Base-by-base conservation (phyloP, 345 rosid species). In the Syzygium aromaticum region DNA sequence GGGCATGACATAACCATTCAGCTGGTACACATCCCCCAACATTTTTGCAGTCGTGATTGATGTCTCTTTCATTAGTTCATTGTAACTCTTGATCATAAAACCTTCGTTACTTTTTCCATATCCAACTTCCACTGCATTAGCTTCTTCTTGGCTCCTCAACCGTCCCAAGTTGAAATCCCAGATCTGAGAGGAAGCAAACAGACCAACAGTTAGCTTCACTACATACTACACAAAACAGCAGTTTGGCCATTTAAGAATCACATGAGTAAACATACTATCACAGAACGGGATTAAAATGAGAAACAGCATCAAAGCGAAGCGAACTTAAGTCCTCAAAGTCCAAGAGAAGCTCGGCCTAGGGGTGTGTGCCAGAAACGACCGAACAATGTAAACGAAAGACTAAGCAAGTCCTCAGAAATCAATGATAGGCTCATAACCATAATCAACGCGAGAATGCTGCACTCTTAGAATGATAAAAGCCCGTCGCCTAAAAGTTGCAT, bases 141-240 rank as follows among this genome's bases (percentile, higher is more conserved):
- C 88, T 61, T 94, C 96, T 86, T 94, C 95, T 5, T 88, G 88
- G 86, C 86, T 90, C 88, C 95, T 93, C 86, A 87, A 86, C 63
- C 89, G 92, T 83, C 98, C 99, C 77, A 93, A 92, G 89, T 94
- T 88, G 90, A 96, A 95, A 92, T 97, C 99, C 99, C 98, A 97
- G 92, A 97, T 94, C 99, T 97, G 80, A 67, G 80, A 67, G 80
- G 80, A 67, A 67, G 80, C 80, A 67, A 67, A 33, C 23, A 67
- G 17, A 33, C 46, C 40, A 67, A 67, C 12, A 3, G 80, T 67
- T 67, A 67, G 46, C 25, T 33, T 67, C 46, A 67, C 80, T 67
- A 67, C 80, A 4, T 67, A 21, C 7, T 67, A 33, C 80, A 33
- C 80, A 33, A 67, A 19, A 46, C 80, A 67, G 9, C 46, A 21